phyloP scores from a whole-genome alignment of 2,329 filamentous ascomycete genomes.

The Trichoderma hamatum region DNA sequence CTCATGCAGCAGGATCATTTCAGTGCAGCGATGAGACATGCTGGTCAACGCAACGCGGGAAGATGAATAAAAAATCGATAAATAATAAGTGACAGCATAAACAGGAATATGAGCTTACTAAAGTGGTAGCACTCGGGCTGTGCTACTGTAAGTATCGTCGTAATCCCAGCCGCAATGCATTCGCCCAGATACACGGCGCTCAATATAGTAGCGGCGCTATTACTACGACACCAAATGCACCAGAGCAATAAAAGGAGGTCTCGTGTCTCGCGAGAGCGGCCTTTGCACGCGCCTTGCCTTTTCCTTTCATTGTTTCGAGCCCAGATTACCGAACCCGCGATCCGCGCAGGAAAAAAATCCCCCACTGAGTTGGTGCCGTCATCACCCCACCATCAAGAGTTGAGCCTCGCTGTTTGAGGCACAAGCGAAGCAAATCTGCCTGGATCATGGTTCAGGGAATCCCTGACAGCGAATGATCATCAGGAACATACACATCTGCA shows the following conservation, averaged over 20 bases:
- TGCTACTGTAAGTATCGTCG: neutral
- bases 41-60: neutral
- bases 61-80: neutral
- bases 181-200: neutral
- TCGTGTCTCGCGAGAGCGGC: neutral
- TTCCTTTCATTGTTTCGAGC: constrained; percentile 5
- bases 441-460: neutral
- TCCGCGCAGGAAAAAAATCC: neutral
- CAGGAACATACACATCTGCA: neutral
- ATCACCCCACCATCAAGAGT: constrained; percentile 20
- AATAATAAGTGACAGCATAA: neutral
- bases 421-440: neutral
- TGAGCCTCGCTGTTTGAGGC: neutral
- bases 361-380: constrained; percentile 6
- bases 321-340: constrained; percentile 17
- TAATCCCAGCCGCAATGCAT: neutral
- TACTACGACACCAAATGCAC: neutral
- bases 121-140: neutral
- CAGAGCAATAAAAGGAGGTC: neutral
- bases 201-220: neutral
- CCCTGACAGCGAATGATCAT: neutral
- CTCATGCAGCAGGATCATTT: constrained; percentile 5
- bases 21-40: neutral
- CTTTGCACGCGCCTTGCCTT: neutral
- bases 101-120: neutral